These are phyloP conservation scores for Phaeosphaeriaceae sp. DNA, from an alignment of 2,329 filamentous ascomycete genomes.

Conservation along the genomic window DNA sequence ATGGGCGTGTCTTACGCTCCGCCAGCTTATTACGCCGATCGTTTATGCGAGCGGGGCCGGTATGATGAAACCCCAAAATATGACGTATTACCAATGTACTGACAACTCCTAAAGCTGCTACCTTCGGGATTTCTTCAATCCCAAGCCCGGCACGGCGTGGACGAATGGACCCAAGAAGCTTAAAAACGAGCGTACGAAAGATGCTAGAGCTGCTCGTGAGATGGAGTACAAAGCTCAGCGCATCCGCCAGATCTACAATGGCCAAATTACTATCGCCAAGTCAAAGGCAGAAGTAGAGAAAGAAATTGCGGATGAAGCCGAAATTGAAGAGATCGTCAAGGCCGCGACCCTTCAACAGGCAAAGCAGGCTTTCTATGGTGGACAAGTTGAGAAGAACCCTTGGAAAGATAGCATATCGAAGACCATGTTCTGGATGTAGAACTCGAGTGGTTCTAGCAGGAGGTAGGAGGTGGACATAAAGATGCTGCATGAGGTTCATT, in stretches of 20 bases:
- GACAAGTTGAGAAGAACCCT: not conserved
- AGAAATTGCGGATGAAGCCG: not conserved
- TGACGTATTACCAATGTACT: not conserved
- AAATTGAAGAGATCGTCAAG: not conserved
- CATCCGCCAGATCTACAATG: not conserved
- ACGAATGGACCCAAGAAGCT: not conserved
- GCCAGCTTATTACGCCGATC: slow-evolving; percentile 45
- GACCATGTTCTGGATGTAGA: slow-evolving; percentile 8
- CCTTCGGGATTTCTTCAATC: slow-evolving; percentile 6
- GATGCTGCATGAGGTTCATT: not conserved
- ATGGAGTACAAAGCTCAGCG: not conserved
- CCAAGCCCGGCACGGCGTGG: not conserved
- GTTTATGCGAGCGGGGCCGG: slow-evolving; percentile 40
- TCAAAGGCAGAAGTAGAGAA: not conserved
- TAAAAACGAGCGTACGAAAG: not conserved
- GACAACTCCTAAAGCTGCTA: not conserved
- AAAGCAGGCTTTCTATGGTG: not conserved
- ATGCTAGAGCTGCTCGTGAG: not conserved
- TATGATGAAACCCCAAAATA: slow-evolving; percentile 13
- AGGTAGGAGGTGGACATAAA: not conserved
- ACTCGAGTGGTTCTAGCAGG: not conserved
- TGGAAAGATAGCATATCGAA: not conserved
- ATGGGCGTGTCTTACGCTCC: slow-evolving; percentile 15
- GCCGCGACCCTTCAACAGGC: not conserved
- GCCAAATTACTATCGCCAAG: not conserved